These are phyloP conservation scores for Acacia concinna DNA, from an alignment of 331 rosid genomes.

Conservation along the genomic window DNA sequence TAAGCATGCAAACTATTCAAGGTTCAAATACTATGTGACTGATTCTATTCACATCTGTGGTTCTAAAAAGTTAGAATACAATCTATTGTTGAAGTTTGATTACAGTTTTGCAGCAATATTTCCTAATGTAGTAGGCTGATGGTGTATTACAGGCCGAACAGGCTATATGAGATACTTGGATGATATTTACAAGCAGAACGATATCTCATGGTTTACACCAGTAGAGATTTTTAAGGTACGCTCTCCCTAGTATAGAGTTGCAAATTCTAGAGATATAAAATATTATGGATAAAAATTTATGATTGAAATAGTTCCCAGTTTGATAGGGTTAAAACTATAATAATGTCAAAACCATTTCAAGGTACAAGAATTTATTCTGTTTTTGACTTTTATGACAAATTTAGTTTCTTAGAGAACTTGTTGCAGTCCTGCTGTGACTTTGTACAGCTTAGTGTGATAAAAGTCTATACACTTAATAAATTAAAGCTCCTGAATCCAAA, in stretches of 20 bases:
- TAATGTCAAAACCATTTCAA: neutral
- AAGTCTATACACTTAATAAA: neutral
- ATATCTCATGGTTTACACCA: slow-evolving; percentile 89
- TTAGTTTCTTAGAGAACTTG: slow-evolving; percentile 20
- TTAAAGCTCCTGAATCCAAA: neutral
- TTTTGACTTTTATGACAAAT: neutral
- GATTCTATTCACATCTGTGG: neutral
- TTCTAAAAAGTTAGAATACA: neutral
- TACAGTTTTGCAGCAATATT: neutral
- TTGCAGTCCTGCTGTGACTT: neutral
- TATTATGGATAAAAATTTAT: slow-evolving; percentile 11
- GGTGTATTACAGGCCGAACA: slow-evolving; percentile 68
- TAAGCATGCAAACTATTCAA: slow-evolving; percentile 3
- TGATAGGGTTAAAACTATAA: neutral
- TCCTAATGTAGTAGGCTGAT: slow-evolving; percentile 26
- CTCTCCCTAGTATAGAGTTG: slow-evolving; percentile 21
- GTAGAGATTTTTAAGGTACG: slow-evolving; percentile 89
- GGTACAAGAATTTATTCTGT: neutral
- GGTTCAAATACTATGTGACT: neutral
- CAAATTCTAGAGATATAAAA: neutral
- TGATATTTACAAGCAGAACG: slow-evolving; percentile 74
- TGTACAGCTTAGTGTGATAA: neutral
- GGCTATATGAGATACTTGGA: slow-evolving; percentile 84
- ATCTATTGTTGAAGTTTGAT: neutral
- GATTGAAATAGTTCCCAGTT: slow-evolving; percentile 1